Base-by-base conservation (phyloP, 2,329 filamentous ascomycete species). In the Lachnellula occidentalis region DNA sequence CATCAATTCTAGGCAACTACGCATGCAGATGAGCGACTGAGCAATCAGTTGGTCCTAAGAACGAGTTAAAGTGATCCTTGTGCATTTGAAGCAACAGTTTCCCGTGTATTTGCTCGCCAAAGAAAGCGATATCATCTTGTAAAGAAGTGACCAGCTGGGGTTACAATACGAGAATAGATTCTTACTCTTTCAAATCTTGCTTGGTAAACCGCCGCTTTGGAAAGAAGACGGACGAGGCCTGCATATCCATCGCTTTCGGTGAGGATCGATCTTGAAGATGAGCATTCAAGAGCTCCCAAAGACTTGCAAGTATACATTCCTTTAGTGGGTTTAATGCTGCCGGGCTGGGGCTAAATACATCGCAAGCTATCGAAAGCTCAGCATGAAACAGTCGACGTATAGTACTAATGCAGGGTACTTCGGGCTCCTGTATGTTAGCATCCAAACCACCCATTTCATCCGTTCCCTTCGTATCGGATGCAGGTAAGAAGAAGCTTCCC, bases 41-140 rank as follows among this genome's bases (percentile, higher is more conserved):
- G 60, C 56, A 36, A 62, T 61, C 9, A 62, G 15, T 41, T 59
- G 53, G 15, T 62, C 48, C 58, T 62, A 39, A 34, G 5, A 17
- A 17, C 14, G 36, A 39, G 14, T 39, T 17, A 46, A 31, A 21
- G 2, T 11, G 5, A 37, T 36, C 11, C 34, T 37, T 17, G n/a
- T 15, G 14, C 8, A 17, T 39, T 9, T 9, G 27, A 4, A 31
- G 9, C 11, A 9, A 11, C 2, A 11, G 9, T 31, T 31, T 9
- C 27, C 8, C 27, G 9, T 31, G 11, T 9, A 31, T 9, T 31
- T 31, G 9, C 27, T 31, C 9, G 27, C 8, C 9, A 31, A 31
- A 9, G 27, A 31, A 31, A 11, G 8, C 27, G 27, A 31, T 11
- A 31, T 11, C 27, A 11, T 31, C 27, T 31, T 31, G 8, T 9